Evolutionary conservation across 129 eudicot species (phyloP).

Genomic region (Flaveria robusta): DNA sequence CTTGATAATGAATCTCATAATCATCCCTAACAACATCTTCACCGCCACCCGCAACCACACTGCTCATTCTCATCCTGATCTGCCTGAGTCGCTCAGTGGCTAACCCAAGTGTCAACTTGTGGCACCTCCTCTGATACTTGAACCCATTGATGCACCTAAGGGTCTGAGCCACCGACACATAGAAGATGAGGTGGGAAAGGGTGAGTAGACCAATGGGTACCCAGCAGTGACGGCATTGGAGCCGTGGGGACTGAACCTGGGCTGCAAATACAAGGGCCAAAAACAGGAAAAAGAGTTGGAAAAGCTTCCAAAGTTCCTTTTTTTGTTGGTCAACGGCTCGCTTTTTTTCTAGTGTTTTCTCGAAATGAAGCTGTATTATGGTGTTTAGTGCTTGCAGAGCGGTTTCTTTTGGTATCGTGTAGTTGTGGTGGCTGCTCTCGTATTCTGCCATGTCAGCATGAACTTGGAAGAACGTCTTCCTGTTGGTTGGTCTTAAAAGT

Average conservation of each 20-base stretch:
- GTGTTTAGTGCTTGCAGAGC: constrained; percentile 92
- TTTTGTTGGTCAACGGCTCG: constrained; percentile 85
- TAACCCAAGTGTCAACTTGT: constrained; percentile 84
- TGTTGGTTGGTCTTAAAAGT: not conserved
- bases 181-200: constrained; percentile 75
- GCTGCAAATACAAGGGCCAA: constrained; percentile 58
- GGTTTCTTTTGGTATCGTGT: constrained; percentile 66
- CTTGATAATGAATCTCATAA: constrained; percentile 78
- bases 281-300: constrained; percentile 87
- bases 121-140: constrained; percentile 95
- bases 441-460: constrained; percentile 73
- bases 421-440: constrained; percentile 52
- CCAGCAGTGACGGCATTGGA: constrained; percentile 97
- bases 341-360: constrained; percentile 96
- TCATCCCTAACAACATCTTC: constrained; percentile 61
- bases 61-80: constrained; percentile 47
- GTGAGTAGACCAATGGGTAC: constrained; percentile 82
- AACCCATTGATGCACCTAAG: constrained; percentile 95
- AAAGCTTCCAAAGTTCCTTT: constrained; percentile 79
- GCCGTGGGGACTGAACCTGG: constrained; percentile 61
- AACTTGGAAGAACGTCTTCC: not conserved
- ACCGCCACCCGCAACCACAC: constrained; percentile 36
- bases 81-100: constrained; percentile 92
- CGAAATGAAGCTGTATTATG: constrained; percentile 97
- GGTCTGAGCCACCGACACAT: constrained; percentile 95